A percentile compares a stretch with the other conserved stretches of the same genome.
phyloP scores from a whole-genome alignment of 495 filamentous ascomycete species.

The Penicillium pancosmium region DNA sequence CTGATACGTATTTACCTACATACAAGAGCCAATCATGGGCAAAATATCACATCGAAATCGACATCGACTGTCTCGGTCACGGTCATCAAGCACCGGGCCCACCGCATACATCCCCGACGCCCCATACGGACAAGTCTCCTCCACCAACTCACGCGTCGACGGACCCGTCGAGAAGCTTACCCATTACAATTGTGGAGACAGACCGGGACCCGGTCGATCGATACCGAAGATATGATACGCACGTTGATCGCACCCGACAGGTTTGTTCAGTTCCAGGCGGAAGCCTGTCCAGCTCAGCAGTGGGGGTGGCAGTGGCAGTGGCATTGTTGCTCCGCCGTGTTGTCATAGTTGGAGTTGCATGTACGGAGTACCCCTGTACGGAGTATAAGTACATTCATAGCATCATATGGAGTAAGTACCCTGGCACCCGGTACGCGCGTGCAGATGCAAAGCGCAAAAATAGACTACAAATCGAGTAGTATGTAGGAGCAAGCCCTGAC shows the following conservation, averaged over 20 bases:
- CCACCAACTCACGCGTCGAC: slow-evolving; percentile 38
- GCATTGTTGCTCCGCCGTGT: slow-evolving; percentile 9
- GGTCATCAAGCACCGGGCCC: slow-evolving; percentile 29
- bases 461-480: background rate
- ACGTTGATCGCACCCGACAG: slow-evolving; percentile 18
- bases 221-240: slow-evolving; percentile 42
- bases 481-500: background rate
- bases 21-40: slow-evolving; percentile 28
- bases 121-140: slow-evolving; percentile 11
- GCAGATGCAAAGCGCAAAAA: background rate
- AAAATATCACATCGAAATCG: too few species aligned
- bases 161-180: slow-evolving; percentile 40
- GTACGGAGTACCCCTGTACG: background rate
- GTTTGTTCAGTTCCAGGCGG: slow-evolving; percentile 16
- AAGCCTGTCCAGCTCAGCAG: slow-evolving; percentile 10
- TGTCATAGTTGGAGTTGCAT: too few species aligned
- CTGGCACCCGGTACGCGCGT: background rate
- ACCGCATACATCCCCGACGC: slow-evolving; percentile 39
- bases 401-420: too few species aligned
- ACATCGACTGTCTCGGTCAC: background rate
- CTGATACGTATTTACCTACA: slow-evolving; percentile 21
- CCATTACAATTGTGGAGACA: slow-evolving; percentile 31
- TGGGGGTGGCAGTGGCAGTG: slow-evolving; percentile 18
- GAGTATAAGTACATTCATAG: background rate
- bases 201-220: slow-evolving; percentile 45